Percentiles rank a stretch among this genome's conserved stretches.
These are phyloP conservation scores for Coemansia sp. DNA, from an alignment of 192 early-diverging fungal genomes.

Conservation along the genomic window DNA sequence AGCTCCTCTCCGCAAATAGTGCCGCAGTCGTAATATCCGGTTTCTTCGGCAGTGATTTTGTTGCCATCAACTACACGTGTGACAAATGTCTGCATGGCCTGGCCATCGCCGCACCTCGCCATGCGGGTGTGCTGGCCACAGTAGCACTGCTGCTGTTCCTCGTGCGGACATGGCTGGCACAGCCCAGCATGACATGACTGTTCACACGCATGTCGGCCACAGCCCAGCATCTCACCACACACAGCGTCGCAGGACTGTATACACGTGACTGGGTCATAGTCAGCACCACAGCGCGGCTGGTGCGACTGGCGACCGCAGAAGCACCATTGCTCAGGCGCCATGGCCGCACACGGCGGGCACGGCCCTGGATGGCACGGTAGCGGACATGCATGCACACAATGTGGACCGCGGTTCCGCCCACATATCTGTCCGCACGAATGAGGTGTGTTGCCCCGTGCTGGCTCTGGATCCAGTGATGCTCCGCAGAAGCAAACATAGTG, in stretches of 20 bases:
- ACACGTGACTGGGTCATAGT: slow-evolving; percentile 65
- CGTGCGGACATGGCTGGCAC: slow-evolving; percentile 62
- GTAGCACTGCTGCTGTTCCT: slow-evolving; percentile 63
- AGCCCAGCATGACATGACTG: slow-evolving; percentile 68
- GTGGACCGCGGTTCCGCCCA: slow-evolving; percentile 51
- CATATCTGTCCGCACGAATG: slow-evolving; percentile 88
- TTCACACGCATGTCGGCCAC: slow-evolving; percentile 68
- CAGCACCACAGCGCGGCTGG: slow-evolving; percentile 69
- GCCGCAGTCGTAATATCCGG: slow-evolving; percentile 34
- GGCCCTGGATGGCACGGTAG: slow-evolving; percentile 92
- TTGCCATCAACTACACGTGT: not conserved
- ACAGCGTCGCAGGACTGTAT: slow-evolving; percentile 66
- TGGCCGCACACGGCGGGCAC: slow-evolving; percentile 84
- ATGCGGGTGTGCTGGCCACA: slow-evolving; percentile 64
- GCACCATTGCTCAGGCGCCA: slow-evolving; percentile 75
- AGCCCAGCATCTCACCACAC: slow-evolving; percentile 69
- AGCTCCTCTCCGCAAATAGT: slow-evolving; percentile 25
- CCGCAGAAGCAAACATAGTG: slow-evolving; percentile 91
- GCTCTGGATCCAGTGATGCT: slow-evolving; percentile 69
- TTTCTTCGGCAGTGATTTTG: slow-evolving; percentile 5
- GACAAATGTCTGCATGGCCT: slow-evolving; percentile 16
- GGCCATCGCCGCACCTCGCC: slow-evolving; percentile 62
- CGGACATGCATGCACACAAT: slow-evolving; percentile 78
- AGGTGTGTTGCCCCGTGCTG: slow-evolving; percentile 64
- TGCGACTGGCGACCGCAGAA: slow-evolving; percentile 76